Evolutionary conservation across 2,329 filamentous ascomycete species (phyloP).

Genomic region (Xylariaceae sp.): DNA sequence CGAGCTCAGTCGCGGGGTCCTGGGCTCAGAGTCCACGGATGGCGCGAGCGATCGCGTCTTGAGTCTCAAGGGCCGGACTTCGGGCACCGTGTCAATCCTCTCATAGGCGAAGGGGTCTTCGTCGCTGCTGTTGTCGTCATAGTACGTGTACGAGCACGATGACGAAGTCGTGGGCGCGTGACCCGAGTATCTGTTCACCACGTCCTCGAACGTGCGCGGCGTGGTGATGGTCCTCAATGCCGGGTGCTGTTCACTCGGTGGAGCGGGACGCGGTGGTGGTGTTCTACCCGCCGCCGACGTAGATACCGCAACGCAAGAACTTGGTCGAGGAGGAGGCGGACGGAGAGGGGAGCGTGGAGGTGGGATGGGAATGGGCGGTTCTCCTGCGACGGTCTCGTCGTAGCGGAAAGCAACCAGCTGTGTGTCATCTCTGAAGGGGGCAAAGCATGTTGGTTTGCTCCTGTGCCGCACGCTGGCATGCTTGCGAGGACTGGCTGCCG

Average conservation of each 20-base stretch:
- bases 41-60: constrained; percentile 23
- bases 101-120: constrained; percentile 32
- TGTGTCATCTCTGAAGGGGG: constrained; percentile 44
- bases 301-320: constrained; percentile 16
- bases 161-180: constrained; percentile 36
- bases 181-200: constrained; percentile 52
- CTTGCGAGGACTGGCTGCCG: too few relatives aligned
- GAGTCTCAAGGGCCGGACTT: constrained; percentile 22
- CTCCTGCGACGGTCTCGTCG: constrained; percentile 55
- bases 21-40: constrained; percentile 28
- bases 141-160: constrained; percentile 27
- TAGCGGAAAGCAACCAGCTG: constrained; percentile 54
- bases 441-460: constrained; percentile 30
- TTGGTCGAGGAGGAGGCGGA: constrained; percentile 22
- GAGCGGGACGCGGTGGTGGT: constrained; percentile 32
- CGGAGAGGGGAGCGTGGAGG: constrained; percentile 37
- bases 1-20: constrained; percentile 18
- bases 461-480: constrained; percentile 36
- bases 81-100: constrained; percentile 17
- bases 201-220: constrained; percentile 28
- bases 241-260: constrained; percentile 49
- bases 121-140: constrained; percentile 32
- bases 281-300: constrained; percentile 16
- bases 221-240: constrained; percentile 39
- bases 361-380: constrained; percentile 52